These are phyloP conservation scores for Lizonia empirigonia DNA, from an alignment of 2,329 filamentous ascomycete species.

Conservation along the genomic window DNA sequence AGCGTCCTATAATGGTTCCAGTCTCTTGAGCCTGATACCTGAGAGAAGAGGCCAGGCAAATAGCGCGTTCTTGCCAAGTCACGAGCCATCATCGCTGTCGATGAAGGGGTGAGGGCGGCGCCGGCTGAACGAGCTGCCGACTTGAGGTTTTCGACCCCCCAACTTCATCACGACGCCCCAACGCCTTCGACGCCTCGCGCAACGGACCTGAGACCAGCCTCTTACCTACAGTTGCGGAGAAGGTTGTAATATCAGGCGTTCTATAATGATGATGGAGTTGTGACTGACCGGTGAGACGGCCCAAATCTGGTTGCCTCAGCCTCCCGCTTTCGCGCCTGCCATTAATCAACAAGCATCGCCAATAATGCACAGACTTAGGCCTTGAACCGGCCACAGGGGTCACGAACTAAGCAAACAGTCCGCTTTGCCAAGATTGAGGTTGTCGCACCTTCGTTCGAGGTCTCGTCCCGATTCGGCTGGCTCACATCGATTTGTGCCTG, in stretches of 20 bases:
- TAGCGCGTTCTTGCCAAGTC: constrained; percentile 3
- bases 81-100: not conserved
- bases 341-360: constrained; percentile 24
- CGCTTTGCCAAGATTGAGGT: constrained; percentile 13
- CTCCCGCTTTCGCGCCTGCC: constrained; percentile 20
- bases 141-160: not conserved
- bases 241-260: constrained; percentile 17
- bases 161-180: not conserved
- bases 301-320: constrained; percentile 27
- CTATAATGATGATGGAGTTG: constrained; percentile 13
- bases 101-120: not conserved
- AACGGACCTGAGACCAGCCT: constrained; percentile 11
- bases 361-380: constrained; percentile 10
- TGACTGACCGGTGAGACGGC: constrained; percentile 22
- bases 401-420: constrained; percentile 21
- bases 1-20: not conserved
- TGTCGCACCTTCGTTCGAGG: constrained; percentile 42
- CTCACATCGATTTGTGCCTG: constrained; percentile 24
- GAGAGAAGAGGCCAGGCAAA: not conserved
- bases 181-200: constrained; percentile 4
- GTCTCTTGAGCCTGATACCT: not conserved
- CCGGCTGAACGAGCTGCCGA: not conserved
- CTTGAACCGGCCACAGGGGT: constrained; percentile 17
- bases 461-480: constrained; percentile 20
- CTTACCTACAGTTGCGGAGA: constrained; percentile 13